Base-by-base conservation (phyloP, 306 rosid species). In the Macrotyloma uniflorum region DNA sequence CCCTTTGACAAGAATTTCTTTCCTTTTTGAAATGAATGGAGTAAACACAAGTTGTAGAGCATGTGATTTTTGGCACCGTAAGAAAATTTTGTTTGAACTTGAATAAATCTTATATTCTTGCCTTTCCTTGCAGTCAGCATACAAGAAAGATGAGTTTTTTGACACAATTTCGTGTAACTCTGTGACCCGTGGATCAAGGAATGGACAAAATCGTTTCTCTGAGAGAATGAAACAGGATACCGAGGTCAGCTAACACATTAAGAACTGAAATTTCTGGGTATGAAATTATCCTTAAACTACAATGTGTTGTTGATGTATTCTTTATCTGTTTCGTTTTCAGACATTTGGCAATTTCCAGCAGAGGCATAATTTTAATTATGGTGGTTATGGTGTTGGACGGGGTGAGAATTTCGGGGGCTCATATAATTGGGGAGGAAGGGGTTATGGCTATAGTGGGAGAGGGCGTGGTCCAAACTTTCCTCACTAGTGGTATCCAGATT, bases 101-200 rank as follows among this genome's bases (percentile, higher is more conserved):
- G 38, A 84, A 67, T 54, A 36, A 59, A 50, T 63, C 33, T 28
- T 77, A 1, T 4, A 16, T 71, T 75, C 26, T 78, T 87, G 58
- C 55, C 80, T 75, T 59, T 49, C 51, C 30, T 62, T 84, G 86
- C 89, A 92, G 93, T 74, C 92, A 74, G 91, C 91, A 22, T 92
- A 92, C 67, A 85, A 81, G 40, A 92, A 92, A 88, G 96, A 90
- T 68, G 92, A 90, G 38, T 93, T 93, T 82, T 93, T 93, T 80
- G 98, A 93, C 81, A 81, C 96, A 76, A 88, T 90, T 68, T 90
- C 96, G 1, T 81, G 91, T 35, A 82, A 87, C 81, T 84, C 93
- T 13, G 73, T 86, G 74, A 63, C 71, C 78, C 85, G 76, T 53
- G 91, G 97, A 70, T 78, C 72, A 28, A 83, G 91, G 78, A 87